Evolutionary conservation across 2,329 filamentous ascomycete genomes (phyloP), one percentile per base, ranked within the genome.

Genomic region (Alternaria triticimaculans): DNA sequence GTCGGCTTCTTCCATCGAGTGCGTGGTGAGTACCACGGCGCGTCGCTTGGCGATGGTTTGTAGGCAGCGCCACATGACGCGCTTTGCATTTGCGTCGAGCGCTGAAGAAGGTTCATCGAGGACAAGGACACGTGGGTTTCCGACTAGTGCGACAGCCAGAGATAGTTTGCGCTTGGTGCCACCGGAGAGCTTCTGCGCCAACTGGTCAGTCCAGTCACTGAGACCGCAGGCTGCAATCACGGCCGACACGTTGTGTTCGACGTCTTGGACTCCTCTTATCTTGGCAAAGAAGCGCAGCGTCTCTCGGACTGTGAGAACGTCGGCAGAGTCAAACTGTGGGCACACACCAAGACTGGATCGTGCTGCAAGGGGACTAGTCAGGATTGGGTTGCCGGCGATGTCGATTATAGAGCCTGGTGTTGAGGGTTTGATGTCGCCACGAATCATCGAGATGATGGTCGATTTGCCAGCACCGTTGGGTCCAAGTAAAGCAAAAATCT

Each of bases 381-480:
- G 88, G 50, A 97, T 90, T 6, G 92, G 93, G 7, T 89, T 87
- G 65, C 90, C 86, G 74, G 97, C 92, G 41, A 97, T 91, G 45
- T 93, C 86, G 5, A 97, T 88, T 60, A 96, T 91, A 28, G 93
- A 92, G 15, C 88, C 87, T 58, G 82, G 82, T 53, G 82, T 84
- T 20, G 87, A 89, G 0, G 94, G 93, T 55, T 89, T 88, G 23
- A 95, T 86, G 73, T 97, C 94, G n/a, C 95, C 95, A 65, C 94
- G 88, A 68, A 98, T 93, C 46, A 97, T 84, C 2, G 90, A 93
- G 71, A 97, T 97, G 0, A 92, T 96, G 0, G 94, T 97, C 0
- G 90, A 93, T 74, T 97, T 97, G 61, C 94, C 94, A 2, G 94
- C 95, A 23, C 94, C 94, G 75, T 97, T 97, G n/a, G 94, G 94